Conservation (phyloP, 108 stramenopile genomes). For the Cylindrotheca closterium region DNA sequence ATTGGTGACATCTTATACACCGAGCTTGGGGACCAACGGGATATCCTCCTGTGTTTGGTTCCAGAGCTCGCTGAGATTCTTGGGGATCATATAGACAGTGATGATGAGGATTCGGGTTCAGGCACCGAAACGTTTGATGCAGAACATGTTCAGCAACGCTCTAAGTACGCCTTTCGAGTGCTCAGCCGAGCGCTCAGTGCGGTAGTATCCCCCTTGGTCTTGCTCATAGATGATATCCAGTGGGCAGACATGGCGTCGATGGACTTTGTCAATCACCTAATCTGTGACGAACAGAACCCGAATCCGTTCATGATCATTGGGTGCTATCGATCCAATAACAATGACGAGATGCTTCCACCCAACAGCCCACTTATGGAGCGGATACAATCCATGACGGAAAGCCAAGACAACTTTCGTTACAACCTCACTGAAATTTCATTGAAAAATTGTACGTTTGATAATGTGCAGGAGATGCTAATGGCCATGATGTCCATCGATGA, state of each 20-base stretch:
- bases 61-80: not conserved
- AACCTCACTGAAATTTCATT: not conserved
- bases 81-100: not conserved
- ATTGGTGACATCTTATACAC: too few relatives aligned
- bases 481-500: not conserved
- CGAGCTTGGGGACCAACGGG: not conserved
- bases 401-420: not conserved
- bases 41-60: not conserved
- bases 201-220: not conserved
- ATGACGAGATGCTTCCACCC: not conserved
- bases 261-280: too few relatives aligned
- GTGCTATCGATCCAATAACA: not conserved
- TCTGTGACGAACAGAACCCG: not conserved
- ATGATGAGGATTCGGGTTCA: too few relatives aligned
- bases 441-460: not conserved
- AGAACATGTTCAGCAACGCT: not conserved
- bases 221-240: slow-evolving; percentile 30
- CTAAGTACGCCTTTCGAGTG: not conserved
- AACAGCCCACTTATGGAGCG: not conserved
- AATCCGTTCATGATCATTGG: not conserved
- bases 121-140: not conserved
- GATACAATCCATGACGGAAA: not conserved
- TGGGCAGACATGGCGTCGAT: slow-evolving; percentile 29
- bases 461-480: not conserved
- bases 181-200: not conserved